A percentile compares a stretch with the other conserved stretches of the same genome.
phyloP scores from a whole-genome alignment of 257 asterid genomes.

The Nicotiana knightiana region DNA sequence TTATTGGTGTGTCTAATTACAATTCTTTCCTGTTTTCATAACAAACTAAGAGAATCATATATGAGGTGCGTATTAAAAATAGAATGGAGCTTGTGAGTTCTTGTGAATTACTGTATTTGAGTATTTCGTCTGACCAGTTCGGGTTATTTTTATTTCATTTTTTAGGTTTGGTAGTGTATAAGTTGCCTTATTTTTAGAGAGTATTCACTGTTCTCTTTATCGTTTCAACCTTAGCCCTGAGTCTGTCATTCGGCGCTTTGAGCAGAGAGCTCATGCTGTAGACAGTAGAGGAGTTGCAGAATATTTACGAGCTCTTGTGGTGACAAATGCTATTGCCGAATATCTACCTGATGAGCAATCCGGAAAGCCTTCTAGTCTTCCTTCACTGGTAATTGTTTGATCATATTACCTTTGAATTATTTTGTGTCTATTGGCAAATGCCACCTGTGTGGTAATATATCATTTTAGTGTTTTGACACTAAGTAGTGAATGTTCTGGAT shows the following conservation, averaged over 20 bases:
- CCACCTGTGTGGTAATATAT: not conserved
- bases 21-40: not conserved
- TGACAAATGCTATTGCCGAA: slow-evolving; percentile 70
- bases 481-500: not conserved
- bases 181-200: slow-evolving; percentile 17
- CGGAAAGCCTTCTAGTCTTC: slow-evolving; percentile 94
- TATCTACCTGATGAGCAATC: slow-evolving; percentile 89
- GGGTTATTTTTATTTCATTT: not conserved
- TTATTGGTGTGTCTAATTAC: not conserved
- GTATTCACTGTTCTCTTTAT: slow-evolving; percentile 14
- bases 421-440: slow-evolving; percentile 1
- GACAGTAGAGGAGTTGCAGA: slow-evolving; percentile 94
- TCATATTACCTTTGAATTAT: not conserved
- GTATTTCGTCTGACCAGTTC: not conserved
- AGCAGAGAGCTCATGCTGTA: slow-evolving; percentile 82
- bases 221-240: slow-evolving; percentile 55
- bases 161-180: not conserved
- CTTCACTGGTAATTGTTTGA: slow-evolving; percentile 63
- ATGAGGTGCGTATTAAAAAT: not conserved
- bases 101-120: not conserved
- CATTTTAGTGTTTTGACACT: not conserved
- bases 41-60: not conserved
- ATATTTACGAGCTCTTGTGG: slow-evolving; percentile 82
- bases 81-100: not conserved
- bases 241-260: slow-evolving; percentile 89